These are phyloP conservation scores for Microcyclospora tardicrescens DNA, from an alignment of 2,329 filamentous ascomycete genomes.

Conservation along the genomic window DNA sequence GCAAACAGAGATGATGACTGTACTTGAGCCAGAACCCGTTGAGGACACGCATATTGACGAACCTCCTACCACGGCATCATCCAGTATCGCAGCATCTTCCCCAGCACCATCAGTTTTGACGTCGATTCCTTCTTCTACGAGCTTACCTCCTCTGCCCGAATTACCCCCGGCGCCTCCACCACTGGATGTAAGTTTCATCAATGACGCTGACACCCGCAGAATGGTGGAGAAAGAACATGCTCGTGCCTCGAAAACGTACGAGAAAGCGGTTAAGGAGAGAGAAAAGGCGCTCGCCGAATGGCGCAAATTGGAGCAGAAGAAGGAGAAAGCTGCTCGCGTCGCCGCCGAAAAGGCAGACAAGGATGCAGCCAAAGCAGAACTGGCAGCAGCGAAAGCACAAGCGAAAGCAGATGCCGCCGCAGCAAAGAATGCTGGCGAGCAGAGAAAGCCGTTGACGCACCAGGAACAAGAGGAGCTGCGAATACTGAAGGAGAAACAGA, in stretches of 20 bases:
- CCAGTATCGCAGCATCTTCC: background rate
- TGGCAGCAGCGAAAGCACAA: constrained; percentile 20
- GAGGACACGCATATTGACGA: background rate
- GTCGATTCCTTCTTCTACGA: background rate
- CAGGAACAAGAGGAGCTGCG: constrained; percentile 19
- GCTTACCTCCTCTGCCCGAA: constrained; percentile 36
- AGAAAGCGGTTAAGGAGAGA: constrained; percentile 53
- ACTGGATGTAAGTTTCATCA: constrained; percentile 45
- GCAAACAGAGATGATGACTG: background rate
- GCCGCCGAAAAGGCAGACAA: constrained; percentile 23
- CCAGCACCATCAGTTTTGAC: background rate
- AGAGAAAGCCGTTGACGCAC: constrained; percentile 8
- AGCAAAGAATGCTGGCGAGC: constrained; percentile 20
- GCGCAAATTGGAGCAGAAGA: constrained; percentile 43
- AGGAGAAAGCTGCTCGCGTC: constrained; percentile 14
- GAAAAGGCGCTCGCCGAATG: constrained; percentile 52
- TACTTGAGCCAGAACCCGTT: background rate
- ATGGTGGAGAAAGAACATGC: constrained; percentile 56
- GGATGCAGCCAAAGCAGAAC: constrained; percentile 22
- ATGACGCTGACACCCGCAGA: constrained; percentile 53
- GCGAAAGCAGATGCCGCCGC: constrained; percentile 19
- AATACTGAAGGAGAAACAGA: constrained; percentile 16
- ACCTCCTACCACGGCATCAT: background rate
- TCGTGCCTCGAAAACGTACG: constrained; percentile 49
- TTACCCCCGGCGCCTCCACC: constrained; percentile 38